Percentiles rank a stretch among this genome's conserved stretches.
phyloP scores from a whole-genome alignment of 352 stramenopile species.

The Pythium folliculosum region DNA sequence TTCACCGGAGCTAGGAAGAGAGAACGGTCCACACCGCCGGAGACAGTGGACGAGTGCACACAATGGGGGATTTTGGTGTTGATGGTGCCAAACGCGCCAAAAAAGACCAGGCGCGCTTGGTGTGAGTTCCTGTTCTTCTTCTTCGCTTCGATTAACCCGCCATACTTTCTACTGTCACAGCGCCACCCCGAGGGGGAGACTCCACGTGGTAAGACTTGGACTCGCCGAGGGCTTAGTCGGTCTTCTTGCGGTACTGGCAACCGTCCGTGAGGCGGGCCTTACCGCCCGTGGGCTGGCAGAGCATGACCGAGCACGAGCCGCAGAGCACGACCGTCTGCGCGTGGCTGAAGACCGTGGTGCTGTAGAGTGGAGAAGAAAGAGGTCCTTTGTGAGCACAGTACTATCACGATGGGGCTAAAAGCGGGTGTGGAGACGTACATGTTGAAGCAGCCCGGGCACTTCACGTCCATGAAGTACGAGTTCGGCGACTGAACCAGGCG shows the following conservation, averaged over 20 bases:
- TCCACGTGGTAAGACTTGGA: slow-evolving; percentile 20
- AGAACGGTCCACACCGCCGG: not conserved
- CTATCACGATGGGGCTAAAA: not conserved
- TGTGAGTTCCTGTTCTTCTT: slow-evolving; percentile 30
- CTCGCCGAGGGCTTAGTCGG: slow-evolving; percentile 88
- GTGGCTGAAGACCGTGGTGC: slow-evolving; percentile 99
- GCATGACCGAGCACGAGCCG: slow-evolving; percentile 96
- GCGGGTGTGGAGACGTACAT: slow-evolving; percentile 92
- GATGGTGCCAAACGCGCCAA: slow-evolving; percentile 16
- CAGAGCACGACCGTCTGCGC: slow-evolving; percentile 98
- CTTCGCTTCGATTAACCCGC: slow-evolving; percentile 33
- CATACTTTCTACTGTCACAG: slow-evolving; percentile 43
- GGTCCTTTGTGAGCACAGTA: not conserved
- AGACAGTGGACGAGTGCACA: not conserved
- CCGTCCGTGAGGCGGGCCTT: slow-evolving; percentile 98
- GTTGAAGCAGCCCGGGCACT: slow-evolving; percentile 99
- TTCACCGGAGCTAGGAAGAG: not conserved
- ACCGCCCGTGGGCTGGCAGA: slow-evolving; percentile 98
- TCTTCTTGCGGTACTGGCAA: slow-evolving; percentile 99
- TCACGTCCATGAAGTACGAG: slow-evolving; percentile 99
- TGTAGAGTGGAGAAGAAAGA: slow-evolving; percentile 8
- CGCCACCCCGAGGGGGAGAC: slow-evolving; percentile 20
- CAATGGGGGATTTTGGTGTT: not conserved
- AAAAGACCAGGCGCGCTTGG: not conserved
- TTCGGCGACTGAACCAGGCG: slow-evolving; percentile 99